Base-by-base conservation (phyloP, 306 rosid species). In the Spatholobus suberectus region DNA sequence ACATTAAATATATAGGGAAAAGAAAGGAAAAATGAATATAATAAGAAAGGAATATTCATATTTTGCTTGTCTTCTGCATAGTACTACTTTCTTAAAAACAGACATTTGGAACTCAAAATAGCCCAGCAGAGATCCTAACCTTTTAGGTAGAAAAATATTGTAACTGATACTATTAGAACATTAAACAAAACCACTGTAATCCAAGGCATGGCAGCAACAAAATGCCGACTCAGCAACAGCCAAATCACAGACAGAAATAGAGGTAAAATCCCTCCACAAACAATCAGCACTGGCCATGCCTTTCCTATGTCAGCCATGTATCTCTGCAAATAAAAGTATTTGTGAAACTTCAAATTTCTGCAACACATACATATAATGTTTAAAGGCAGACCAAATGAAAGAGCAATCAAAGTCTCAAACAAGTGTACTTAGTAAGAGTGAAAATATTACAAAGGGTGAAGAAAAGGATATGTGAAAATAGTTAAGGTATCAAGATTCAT, bases 191-290 rank as follows among this genome's bases (percentile, higher is more conserved):
- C 85, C 66, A 93, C 96, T 3, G 98, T 96, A 84, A 96, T 83
- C 99, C 99, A 96, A 65, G 99, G 99, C 99, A 94, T 96, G 32
- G 99, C 97, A 41, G 87, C 85, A 78, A 96, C 98, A 61, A 96
- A 91, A 87, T 94, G 93, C 40, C 97, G 94, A 84, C 94, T 94
- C 97, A 96, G 69, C 72, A 96, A 86, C 46, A 96, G 90, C 99
- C 99, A 96, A 89, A 94, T 79, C 86, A 96, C 97, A 8, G 99
- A 91, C 83, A 96, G 86, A 92, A 92, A 89, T 49, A 96, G 82
- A 73, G 99, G 99, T 77, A 96, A 69, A 26, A 96, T 84, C 83
- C 97, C 99, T 70, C 99, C 99, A 59, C 99, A 96, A 74, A 96
- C 97, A 82, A 96, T 88, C 89, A 96, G 86, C 68, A 96, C 98